Evolutionary conservation across 768 basidiomycete species (phyloP), one percentile per base, ranked within the genome.

Genomic region (Lenzites betulinus): DNA sequence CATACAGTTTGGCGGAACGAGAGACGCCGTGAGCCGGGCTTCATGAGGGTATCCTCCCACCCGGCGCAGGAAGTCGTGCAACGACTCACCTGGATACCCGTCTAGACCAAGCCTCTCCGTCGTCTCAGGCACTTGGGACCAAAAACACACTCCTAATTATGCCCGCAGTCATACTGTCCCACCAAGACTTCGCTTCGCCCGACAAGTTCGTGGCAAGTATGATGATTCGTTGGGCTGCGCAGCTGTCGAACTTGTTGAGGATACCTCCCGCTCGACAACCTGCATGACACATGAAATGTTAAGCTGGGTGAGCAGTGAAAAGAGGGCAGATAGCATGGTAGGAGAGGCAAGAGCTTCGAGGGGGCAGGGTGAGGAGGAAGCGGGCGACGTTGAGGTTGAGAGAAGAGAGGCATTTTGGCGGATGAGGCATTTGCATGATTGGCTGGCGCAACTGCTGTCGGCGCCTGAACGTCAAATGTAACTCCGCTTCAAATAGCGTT

Each of bases 11-110:
- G 12, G 20, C 7, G 22, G 15, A 15, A 48, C 12, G n/a, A n/a
- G 15, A 39, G 48, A 39, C 33, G n/a, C n/a, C n/a, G 16, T 22
- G 26, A 53, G 59, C 60, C 64, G 67, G 62, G 66, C 51, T 73
- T 68, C 68, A 54, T 64, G 70, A 73, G 71, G 63, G 51, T 41
- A 47, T 67, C 70, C 71, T 71, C 69, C 58, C 70, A 69, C 69
- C 64, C 64, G 64, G 58, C 57, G 46, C 35, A 15, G 46, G 7
- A 11, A 28, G 15, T 26, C 22, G 41, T 23, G 38, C 38, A 30
- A 48, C 30, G 30, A 62, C 61, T 57, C 46, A 62, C 61, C 56
- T n/a, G n/a, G n/a, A 7, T 25, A 23, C 38, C 38, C 51, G 15
- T 52, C 12, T 15, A 30, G 7, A 30, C 36, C 15, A 9, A 9